phyloP scores from a whole-genome alignment of 2,329 filamentous ascomycete species.

The Calonectria crousiana region DNA sequence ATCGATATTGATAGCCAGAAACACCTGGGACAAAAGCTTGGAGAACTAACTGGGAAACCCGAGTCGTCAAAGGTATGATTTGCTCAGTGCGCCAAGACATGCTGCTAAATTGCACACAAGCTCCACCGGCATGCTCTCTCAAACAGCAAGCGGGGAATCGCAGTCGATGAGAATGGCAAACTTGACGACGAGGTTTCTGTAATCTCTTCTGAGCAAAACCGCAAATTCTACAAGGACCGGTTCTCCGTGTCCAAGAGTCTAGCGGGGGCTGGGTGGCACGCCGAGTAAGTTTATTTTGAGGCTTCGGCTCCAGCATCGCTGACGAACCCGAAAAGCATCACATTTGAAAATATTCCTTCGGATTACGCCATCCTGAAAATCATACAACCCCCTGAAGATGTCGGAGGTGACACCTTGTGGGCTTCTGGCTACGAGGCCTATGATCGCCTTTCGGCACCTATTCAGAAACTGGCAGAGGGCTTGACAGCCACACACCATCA shows the following conservation, averaged over 20 bases:
- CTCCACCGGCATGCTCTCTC: conserved; percentile 26
- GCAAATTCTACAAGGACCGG: conserved; percentile 26
- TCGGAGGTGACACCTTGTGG: conserved; percentile 27
- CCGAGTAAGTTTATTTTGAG: conserved; percentile 17
- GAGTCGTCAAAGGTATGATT: conserved; percentile 23
- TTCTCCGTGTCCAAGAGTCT: conserved; percentile 26
- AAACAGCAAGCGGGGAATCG: conserved; percentile 29
- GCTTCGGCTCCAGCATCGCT: not conserved
- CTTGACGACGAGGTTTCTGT: conserved; percentile 29
- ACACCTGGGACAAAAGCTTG: conserved; percentile 22
- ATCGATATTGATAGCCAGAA: conserved; percentile 27
- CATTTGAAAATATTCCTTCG: conserved; percentile 25
- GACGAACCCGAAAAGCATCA: conserved; percentile 3
- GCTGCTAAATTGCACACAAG: not conserved
- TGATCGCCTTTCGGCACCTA: conserved; percentile 23
- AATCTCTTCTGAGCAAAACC: conserved; percentile 29
- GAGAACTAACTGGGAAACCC: conserved; percentile 28
- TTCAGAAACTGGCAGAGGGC: conserved; percentile 22
- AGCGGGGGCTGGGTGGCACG: conserved; percentile 26
- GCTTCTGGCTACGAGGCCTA: conserved; percentile 27
- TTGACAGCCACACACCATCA: conserved; percentile 24
- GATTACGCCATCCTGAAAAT: conserved; percentile 28
- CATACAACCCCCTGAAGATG: conserved; percentile 24
- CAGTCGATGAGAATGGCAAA: conserved; percentile 27
- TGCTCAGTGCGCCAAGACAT: not conserved